Evolutionary conservation across 495 filamentous ascomycete species (phyloP).

Genomic region (Aspergillus kassunensis): DNA sequence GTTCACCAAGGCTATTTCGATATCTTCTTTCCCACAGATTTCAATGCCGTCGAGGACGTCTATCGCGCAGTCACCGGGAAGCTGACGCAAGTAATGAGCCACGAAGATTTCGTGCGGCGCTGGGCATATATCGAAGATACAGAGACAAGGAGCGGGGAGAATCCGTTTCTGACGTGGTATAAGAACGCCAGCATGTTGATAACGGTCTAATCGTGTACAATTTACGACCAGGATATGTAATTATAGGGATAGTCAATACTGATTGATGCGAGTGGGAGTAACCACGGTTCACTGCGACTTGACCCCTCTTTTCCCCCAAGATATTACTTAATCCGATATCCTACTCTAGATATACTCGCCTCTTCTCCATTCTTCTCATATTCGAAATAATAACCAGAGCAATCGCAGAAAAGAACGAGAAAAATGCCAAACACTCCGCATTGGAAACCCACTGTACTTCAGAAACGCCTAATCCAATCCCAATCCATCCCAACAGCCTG

Average conservation of each 20-base stretch:
- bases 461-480: conserved; percentile 20
- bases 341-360: not conserved
- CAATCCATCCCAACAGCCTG: conserved; percentile 31
- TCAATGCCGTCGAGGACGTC: conserved; percentile 78
- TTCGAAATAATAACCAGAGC: not conserved
- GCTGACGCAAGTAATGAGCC: conserved; percentile 74
- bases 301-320: conserved; percentile 2
- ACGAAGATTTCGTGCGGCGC: conserved; percentile 83
- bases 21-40: conserved; percentile 97
- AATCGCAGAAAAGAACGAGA: not conserved
- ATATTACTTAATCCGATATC: not conserved
- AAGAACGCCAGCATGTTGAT: conserved; percentile 88
- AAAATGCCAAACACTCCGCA: conserved; percentile 12
- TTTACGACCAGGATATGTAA: conserved; percentile 8
- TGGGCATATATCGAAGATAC: conserved; percentile 93
- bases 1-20: conserved; percentile 98
- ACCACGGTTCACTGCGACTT: not conserved
- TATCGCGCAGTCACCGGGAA: conserved; percentile 91
- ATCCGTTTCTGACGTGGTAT: conserved; percentile 90
- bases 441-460: conserved; percentile 16
- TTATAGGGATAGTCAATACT: conserved; percentile 1
- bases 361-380: not conserved
- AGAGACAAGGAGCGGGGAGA: conserved; percentile 83
- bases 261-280: not conserved
- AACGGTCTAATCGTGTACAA: conserved; percentile 55